Evolutionary conservation across 306 rosid genomes (phyloP).

Genomic region (Urtica urens): DNA sequence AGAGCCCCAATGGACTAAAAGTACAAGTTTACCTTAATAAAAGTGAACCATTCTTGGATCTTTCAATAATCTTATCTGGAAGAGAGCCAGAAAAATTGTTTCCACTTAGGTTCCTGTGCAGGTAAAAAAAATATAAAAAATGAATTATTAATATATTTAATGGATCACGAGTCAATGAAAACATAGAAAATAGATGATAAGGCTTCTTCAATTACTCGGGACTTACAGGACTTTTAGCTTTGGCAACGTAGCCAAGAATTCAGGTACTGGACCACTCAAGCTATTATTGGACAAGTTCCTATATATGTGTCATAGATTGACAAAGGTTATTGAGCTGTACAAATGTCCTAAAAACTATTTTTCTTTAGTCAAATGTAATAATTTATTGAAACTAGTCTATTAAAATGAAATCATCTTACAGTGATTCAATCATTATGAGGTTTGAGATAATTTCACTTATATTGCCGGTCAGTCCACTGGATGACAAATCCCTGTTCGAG

Average conservation of each 20-base stretch:
- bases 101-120: constrained; percentile 25
- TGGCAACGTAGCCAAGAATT: not conserved
- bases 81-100: constrained; percentile 34
- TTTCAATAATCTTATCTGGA: constrained; percentile 26
- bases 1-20: not conserved
- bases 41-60: constrained; percentile 22
- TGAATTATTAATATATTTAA: not conserved
- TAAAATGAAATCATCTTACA: not conserved
- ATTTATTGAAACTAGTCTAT: no score
- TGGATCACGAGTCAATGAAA: not conserved
- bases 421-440: constrained; percentile 4
- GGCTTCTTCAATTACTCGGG: not conserved
- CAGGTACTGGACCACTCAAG: constrained; percentile 7
- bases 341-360: not conserved
- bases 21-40: constrained; percentile 23
- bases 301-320: not conserved
- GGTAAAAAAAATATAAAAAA: not conserved
- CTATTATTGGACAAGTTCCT: constrained; percentile 13
- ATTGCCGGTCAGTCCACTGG: constrained; percentile 4
- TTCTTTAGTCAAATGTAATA: no score
- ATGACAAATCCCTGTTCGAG: constrained; percentile 13
- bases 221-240: constrained; percentile 8
- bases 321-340: not conserved
- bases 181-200: not conserved
- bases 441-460: not conserved